Base-by-base conservation (phyloP, 2,329 filamentous ascomycete genomes). In the Pseudocercospora eumusae region DNA sequence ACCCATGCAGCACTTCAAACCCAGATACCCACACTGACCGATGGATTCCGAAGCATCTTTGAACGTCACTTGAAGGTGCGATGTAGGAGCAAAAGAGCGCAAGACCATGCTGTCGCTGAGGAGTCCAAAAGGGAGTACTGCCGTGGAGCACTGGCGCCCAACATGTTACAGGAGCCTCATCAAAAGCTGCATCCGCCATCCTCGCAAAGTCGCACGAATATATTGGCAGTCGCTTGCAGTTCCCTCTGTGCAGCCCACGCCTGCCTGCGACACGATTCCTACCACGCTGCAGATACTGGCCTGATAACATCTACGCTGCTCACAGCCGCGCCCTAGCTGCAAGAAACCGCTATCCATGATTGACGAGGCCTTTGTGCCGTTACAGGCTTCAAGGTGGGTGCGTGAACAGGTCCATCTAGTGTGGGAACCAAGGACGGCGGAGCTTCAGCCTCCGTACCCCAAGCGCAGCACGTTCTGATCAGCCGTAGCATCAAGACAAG, bases 381-480 rank as follows among this genome's bases (percentile, higher is more conserved):
- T 7, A 40, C 15, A 40, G 4, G 36, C 36, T 40, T 8, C 15
- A 11, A 40, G 36, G 15, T 18, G 36, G 36, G 18, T 40, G 36
- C n/a, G 36, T 10, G n/a, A 36, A 36, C 33, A 13, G 33, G 33
- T 15, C 33, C 13, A n/a, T 40, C 36, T 40, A 13, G 36, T 3
- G 15, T 40, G 15, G 36, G 15, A 40, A 40, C 36, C 36, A 40
- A 18, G 36, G 36, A 40, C 36, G 15, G n/a, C n/a, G 36, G 36
- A 40, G 36, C 36, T 18, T 40, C 36, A 40, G 36, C 36, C n/a
- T 40, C 36, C 36, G 36, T 18, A n/a, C 18, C 18, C 59, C 9
- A 13, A 33, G 10, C 15, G 47, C 47, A 62, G 47, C 47, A 49
- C 56, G 8, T 56, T 62, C 15, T 50, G 49, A 23, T 25, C 58